A percentile compares a stretch with the other conserved stretches of the same genome.
Evolutionary conservation across 768 basidiomycete species (phyloP).

Genomic region (Russula dissimulans): DNA sequence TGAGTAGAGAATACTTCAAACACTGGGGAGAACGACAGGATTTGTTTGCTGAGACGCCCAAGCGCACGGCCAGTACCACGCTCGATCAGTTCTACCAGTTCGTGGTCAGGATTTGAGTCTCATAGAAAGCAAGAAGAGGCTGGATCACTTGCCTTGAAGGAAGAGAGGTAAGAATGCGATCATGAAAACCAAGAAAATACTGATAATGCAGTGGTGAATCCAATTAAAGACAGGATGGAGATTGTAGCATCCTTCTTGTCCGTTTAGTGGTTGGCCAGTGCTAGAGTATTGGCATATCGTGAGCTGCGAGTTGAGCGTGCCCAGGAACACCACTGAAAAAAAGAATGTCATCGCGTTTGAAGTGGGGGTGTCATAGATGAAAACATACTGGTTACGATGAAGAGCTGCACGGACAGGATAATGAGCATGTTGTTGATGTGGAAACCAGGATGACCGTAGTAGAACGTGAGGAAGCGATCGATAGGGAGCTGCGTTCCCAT

Average conservation of each 20-base stretch:
- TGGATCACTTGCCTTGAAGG: slow-evolving; percentile 64
- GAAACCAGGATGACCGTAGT: slow-evolving; percentile 99
- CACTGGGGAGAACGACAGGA: slow-evolving; percentile 84
- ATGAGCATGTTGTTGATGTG: slow-evolving; percentile 99
- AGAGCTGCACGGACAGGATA: slow-evolving; percentile 92
- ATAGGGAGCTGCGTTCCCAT: slow-evolving; percentile 95
- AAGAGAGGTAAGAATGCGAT: slow-evolving; percentile 93
- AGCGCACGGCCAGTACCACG: slow-evolving; percentile 90
- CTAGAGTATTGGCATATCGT: slow-evolving; percentile 71
- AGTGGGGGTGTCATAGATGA: not conserved
- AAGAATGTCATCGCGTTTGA: slow-evolving; percentile 14
- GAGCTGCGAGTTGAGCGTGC: slow-evolving; percentile 79
- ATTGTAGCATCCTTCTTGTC: slow-evolving; percentile 88
- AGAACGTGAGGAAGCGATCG: slow-evolving; percentile 98
- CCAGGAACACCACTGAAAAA: slow-evolving; percentile 80
- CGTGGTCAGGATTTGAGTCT: slow-evolving; percentile 14
- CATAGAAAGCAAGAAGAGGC: not conserved
- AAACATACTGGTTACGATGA: slow-evolving; percentile 79
- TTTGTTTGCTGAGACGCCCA: slow-evolving; percentile 87
- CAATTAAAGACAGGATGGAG: slow-evolving; percentile 87
- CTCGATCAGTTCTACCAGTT: slow-evolving; percentile 74
- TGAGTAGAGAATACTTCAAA: slow-evolving; percentile 99
- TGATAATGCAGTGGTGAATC: slow-evolving; percentile 95
- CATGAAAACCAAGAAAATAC: slow-evolving; percentile 97
- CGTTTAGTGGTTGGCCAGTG: slow-evolving; percentile 62